Conservation (phyloP, 768 basidiomycete genomes). For the Lactarius tabidus region DNA sequence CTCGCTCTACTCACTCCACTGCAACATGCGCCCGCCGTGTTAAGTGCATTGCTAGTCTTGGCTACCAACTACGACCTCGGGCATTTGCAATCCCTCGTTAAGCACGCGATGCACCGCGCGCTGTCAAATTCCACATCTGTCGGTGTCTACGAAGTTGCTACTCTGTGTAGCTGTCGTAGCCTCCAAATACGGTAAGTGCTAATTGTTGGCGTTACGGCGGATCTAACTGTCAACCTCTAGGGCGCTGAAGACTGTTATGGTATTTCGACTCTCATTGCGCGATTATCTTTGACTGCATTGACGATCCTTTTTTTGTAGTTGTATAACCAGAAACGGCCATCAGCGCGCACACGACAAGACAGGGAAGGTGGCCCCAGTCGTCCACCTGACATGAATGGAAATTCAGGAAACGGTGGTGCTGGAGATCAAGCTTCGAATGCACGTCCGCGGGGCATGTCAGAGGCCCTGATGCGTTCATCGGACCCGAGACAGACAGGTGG, state of each 20-base stretch:
- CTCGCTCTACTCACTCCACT: slow-evolving; percentile 81
- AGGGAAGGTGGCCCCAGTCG: slow-evolving; percentile 37
- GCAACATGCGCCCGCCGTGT: slow-evolving; percentile 85
- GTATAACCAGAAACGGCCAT: slow-evolving; percentile 74
- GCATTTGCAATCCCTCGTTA: slow-evolving; percentile 75
- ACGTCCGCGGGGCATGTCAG: slow-evolving; percentile 69
- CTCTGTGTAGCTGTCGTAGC: slow-evolving; percentile 82
- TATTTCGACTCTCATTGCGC: slow-evolving; percentile 30
- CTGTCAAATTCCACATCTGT: slow-evolving; percentile 82
- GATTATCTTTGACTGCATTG: slow-evolving; percentile 20
- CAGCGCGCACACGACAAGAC: slow-evolving; percentile 47
- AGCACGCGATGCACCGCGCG: slow-evolving; percentile 90
- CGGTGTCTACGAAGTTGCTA: slow-evolving; percentile 93
- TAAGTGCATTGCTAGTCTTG: slow-evolving; percentile 82
- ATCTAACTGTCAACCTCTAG: slow-evolving; percentile 34
- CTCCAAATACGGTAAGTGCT: slow-evolving; percentile 75
- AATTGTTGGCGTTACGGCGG: slow-evolving; percentile 19
- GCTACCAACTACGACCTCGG: slow-evolving; percentile 76
- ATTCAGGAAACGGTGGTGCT: slow-evolving; percentile 36
- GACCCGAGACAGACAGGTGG: slow-evolving; percentile 17
- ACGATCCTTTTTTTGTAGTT: slow-evolving; percentile 43
- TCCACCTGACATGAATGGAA: slow-evolving; percentile 22
- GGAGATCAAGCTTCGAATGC: slow-evolving; percentile 38
- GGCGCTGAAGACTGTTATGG: slow-evolving; percentile 82
- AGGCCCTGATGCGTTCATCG: slow-evolving; percentile 43